Evolutionary conservation across 768 basidiomycete genomes (phyloP).

Genomic region (Lactarius hatsudake): DNA sequence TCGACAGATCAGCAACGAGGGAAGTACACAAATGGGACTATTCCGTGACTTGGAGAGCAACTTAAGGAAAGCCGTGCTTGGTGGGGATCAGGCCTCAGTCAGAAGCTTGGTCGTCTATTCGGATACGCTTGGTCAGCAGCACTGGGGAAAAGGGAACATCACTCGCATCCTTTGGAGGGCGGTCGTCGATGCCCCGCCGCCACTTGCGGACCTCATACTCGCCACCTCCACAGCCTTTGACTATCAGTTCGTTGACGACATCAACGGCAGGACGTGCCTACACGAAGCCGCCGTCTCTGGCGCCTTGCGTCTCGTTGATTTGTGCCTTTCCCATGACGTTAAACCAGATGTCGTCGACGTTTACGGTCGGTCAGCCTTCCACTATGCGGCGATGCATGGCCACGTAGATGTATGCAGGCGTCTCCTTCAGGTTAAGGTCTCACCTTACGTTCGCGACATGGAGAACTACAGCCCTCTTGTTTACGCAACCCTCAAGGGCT

Average conservation of each 20-base stretch:
- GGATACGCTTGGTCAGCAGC: conserved; percentile 59
- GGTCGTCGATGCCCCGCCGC: conserved; percentile 72
- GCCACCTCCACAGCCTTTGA: conserved; percentile 72
- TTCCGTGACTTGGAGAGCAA: conserved; percentile 88
- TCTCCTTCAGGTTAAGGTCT: conserved; percentile 66
- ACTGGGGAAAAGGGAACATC: conserved; percentile 62
- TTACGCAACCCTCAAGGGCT: conserved; percentile 87
- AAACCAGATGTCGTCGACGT: conserved; percentile 74
- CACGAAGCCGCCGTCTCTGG: conserved; percentile 93
- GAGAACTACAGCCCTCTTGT: conserved; percentile 95
- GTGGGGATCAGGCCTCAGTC: conserved; percentile 57
- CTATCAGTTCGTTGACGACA: conserved; percentile 91
- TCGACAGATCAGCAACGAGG: conserved; percentile 66
- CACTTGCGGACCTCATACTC: conserved; percentile 73
- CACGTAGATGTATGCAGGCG: conserved; percentile 71
- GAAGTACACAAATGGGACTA: conserved; percentile 61
- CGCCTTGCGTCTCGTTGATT: conserved; percentile 64
- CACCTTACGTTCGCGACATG: conserved; percentile 73
- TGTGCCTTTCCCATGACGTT: conserved; percentile 75
- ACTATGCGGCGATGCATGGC: conserved; percentile 95
- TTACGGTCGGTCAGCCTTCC: conserved; percentile 90
- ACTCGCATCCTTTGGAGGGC: conserved; percentile 96
- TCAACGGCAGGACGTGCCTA: conserved; percentile 91
- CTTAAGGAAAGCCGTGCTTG: conserved; percentile 71
- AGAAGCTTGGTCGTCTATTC: conserved; percentile 70